A percentile compares a stretch with the other conserved stretches of the same genome.
These are phyloP conservation scores for Leccinum griseonigrum DNA, from an alignment of 1,284 basidiomycete species.

Conservation along the genomic window DNA sequence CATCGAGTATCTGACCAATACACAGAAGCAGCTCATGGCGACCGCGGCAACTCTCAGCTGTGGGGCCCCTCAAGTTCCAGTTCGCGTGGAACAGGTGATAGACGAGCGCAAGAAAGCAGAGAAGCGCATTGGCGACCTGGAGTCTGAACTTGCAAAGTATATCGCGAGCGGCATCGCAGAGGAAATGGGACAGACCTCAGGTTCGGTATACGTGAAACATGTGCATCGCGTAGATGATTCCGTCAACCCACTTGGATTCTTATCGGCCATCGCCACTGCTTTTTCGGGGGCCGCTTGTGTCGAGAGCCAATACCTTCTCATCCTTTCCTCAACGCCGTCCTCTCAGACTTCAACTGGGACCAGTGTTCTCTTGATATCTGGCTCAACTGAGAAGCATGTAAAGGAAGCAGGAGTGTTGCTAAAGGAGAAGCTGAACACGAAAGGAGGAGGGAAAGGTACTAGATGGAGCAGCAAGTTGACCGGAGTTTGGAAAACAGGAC, in stretches of 20 bases:
- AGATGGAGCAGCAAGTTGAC: constrained; percentile 68
- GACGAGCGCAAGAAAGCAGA: constrained; percentile 61
- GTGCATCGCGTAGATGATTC: constrained; percentile 63
- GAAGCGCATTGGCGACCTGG: constrained; percentile 63
- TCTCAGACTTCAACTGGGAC: constrained; percentile 48
- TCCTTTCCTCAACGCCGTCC: constrained; percentile 63
- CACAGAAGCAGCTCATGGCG: constrained; percentile 53
- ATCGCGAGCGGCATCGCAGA: constrained; percentile 48
- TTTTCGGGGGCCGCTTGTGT: constrained; percentile 38
- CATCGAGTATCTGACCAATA: constrained; percentile 54
- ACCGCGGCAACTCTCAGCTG: constrained; percentile 65
- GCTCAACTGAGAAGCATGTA: constrained; percentile 57
- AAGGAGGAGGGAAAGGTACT: constrained; percentile 63
- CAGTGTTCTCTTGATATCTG: constrained; percentile 58
- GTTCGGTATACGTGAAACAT: constrained; percentile 41
- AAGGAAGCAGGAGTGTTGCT: constrained; percentile 59
- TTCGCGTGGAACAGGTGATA: constrained; percentile 67
- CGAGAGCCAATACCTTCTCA: constrained; percentile 44
- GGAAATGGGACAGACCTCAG: constrained; percentile 29
- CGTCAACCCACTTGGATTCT: constrained; percentile 56
- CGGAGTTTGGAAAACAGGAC: constrained; percentile 50
- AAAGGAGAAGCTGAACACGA: constrained; percentile 55
- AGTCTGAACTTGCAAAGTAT: constrained; percentile 62
- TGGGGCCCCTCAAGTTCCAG: constrained; percentile 59
- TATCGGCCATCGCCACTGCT: constrained; percentile 54